Percentiles rank a stretch among this genome's conserved stretches.
phyloP scores from a whole-genome alignment of 164 flowering plant species.

The Magnolia kwangsiensis region DNA sequence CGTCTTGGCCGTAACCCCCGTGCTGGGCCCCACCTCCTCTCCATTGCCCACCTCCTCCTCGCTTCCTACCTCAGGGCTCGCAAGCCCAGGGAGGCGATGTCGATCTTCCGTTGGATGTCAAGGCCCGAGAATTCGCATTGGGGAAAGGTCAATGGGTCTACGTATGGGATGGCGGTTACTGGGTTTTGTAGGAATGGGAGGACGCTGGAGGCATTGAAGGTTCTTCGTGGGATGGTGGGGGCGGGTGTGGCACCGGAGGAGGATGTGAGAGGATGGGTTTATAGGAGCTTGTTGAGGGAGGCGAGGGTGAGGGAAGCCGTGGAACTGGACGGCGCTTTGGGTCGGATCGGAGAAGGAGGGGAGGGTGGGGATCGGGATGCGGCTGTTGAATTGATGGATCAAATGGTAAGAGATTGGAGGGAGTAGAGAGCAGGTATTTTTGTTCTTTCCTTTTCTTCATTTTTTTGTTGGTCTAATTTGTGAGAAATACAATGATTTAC shows the following conservation, averaged over 20 bases:
- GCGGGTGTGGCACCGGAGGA: not conserved
- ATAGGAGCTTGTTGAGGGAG: conserved; percentile 15
- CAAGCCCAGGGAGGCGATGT: conserved; percentile 9
- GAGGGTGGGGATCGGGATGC: not conserved
- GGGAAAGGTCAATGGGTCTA: not conserved
- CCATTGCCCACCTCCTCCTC: not conserved
- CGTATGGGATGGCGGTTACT: not conserved
- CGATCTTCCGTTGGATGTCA: conserved; percentile 11
- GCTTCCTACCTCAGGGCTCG: conserved; percentile 4
- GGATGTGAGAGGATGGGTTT: conserved; percentile 5
- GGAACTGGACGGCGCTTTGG: conserved; percentile 9
- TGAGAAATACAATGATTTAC: no score
- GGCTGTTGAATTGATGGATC: not conserved
- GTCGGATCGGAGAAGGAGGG: not conserved
- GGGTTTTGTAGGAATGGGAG: conserved; percentile 9
- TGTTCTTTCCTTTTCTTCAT: not conserved
- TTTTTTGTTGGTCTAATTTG: not conserved
- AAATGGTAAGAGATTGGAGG: not conserved
- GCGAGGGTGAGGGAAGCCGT: conserved; percentile 16
- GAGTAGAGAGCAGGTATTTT: not conserved
- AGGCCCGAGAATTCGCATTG: not conserved
- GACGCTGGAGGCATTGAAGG: conserved; percentile 13
- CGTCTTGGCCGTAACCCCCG: conserved; percentile 5
- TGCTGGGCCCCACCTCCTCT: conserved; percentile 10
- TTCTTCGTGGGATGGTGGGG: conserved; percentile 6